Evolutionary conservation across 2,329 filamentous ascomycete species (phyloP), one percentile per base, ranked within the genome.

Genomic region (Coniosporium tulheliwenetii): DNA sequence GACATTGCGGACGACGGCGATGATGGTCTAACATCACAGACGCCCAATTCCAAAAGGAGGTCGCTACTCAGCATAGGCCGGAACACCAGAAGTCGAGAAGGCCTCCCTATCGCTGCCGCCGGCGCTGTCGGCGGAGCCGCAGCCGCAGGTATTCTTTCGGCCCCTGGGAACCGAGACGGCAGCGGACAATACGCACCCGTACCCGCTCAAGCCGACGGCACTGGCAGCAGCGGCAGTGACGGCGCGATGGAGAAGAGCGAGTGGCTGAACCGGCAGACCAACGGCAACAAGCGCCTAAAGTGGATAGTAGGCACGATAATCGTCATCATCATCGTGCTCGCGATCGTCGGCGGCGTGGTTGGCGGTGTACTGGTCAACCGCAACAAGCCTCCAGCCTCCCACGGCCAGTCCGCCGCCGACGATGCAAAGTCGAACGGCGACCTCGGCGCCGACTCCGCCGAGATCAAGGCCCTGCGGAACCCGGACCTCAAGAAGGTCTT

Each of bases 1-100:
- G 77, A 79, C 10, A 87, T 94, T 47, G 74, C 73, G 15, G 87
- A 94, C 56, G 87, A 95, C 53, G 85, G 84, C 26, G 87, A 94
- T 52, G 87, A 93, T 55, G 85, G 81, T 1, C 70, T 91, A 39
- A 69, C 73, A 4, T 78, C 73, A 39, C 61, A 57, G 38, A 54
- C 52, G 39, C 60, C 57, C 50, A 64, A 26, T 26, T 4, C 19
- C 19, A 26, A 67, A 56, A 69, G 72, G 44, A 71, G 67, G 47
- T 77, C 80, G 31, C 71, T 79, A 56, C 59, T 80, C 31, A 76
- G 73, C 43, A 60, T 76, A 2, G 67, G 69, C 8, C 63, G 47
- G 36, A 50, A 46, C 39, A 52, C 66, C 33, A 65, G 68, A 15
- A 69, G 60, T 46, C 56, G 56, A 44, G 44, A 42, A 52, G 59